Conservation (phyloP, 1,139 yeast genomes). For the Pichia kudriavzevii region DNA sequence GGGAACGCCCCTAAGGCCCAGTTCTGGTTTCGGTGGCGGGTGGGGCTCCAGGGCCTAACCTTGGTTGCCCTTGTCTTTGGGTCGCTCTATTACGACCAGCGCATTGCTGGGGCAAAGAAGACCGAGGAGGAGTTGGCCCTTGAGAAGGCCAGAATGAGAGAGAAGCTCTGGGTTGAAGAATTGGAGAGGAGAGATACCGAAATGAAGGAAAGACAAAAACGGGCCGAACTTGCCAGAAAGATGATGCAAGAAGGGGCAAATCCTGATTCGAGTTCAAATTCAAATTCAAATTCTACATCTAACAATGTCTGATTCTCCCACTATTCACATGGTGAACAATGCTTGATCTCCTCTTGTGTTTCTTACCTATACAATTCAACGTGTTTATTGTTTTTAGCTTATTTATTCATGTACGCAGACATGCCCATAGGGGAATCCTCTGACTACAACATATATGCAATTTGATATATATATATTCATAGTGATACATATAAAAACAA, state of each 20-base stretch:
- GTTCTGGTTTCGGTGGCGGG: slow-evolving; percentile 83
- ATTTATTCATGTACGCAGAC: too few relatives aligned
- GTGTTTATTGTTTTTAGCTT: too few relatives aligned
- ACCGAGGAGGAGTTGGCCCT: slow-evolving; percentile 54
- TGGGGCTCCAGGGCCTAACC: slow-evolving; percentile 77
- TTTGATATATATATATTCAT: too few relatives aligned
- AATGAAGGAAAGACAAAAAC: slow-evolving; percentile 55
- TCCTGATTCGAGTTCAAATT: too few relatives aligned
- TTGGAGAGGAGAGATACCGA: slow-evolving; percentile 76
- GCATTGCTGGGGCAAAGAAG: slow-evolving; percentile 31
- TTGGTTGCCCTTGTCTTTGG: slow-evolving; percentile 77
- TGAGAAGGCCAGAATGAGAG: slow-evolving; percentile 78
- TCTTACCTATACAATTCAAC: too few relatives aligned
- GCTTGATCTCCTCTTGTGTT: too few relatives aligned
- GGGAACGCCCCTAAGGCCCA: slow-evolving; percentile 77
- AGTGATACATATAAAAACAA: too few relatives aligned
- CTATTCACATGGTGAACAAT: background rate
- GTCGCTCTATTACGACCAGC: slow-evolving; percentile 51
- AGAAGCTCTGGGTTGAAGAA: slow-evolving; percentile 84
- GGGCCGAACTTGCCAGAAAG: slow-evolving; percentile 41
- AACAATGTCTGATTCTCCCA: background rate
- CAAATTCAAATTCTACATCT: background rate
- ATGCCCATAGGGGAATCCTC: too few relatives aligned
- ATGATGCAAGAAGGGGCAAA: slow-evolving; percentile 4
- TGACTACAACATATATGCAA: too few relatives aligned